phyloP scores from a whole-genome alignment of 495 filamentous ascomycete genomes.

The Xylaria scruposa region DNA sequence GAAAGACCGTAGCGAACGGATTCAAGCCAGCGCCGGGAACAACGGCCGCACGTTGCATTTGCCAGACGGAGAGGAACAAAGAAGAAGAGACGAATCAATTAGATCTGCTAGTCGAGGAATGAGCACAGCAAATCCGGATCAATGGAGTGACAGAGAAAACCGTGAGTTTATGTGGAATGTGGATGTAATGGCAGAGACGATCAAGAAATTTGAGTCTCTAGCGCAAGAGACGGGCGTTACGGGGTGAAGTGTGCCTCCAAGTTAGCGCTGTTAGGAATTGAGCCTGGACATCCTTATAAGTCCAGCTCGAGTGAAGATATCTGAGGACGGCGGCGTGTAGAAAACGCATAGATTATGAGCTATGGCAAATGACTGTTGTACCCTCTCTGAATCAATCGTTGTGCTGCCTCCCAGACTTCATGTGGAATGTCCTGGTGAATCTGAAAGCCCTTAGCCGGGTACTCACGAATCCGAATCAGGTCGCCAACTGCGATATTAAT shows the following conservation, averaged over 20 bases:
- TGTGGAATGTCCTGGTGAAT: constrained; percentile 45
- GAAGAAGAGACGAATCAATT: constrained; percentile 28
- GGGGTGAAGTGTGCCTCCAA: too few species aligned
- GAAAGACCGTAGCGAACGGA: constrained; percentile 28
- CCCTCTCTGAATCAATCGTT: constrained; percentile 43
- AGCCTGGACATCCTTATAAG: too few species aligned
- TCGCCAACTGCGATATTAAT: constrained; percentile 49
- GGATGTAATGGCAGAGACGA: constrained; percentile 27
- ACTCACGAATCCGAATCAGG: constrained; percentile 46
- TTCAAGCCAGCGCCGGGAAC: constrained; percentile 28
- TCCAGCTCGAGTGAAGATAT: too few species aligned
- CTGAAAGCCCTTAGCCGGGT: constrained; percentile 45
- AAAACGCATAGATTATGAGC: background rate
- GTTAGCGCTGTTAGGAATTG: too few species aligned
- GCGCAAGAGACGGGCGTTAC: background rate
- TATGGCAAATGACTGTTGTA: constrained; percentile 44
- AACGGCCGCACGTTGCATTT: constrained; percentile 35
- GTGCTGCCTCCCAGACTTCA: constrained; percentile 44
- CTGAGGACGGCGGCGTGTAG: background rate
- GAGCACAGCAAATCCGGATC: constrained; percentile 27
- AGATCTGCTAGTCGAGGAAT: constrained; percentile 1
- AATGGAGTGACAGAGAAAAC: constrained; percentile 26
- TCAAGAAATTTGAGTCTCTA: constrained; percentile 9
- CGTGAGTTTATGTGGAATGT: constrained; percentile 33
- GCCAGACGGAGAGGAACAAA: constrained; percentile 36